Base-by-base conservation (phyloP, 2,329 filamentous ascomycete species). In the Sporothrix inflata region DNA sequence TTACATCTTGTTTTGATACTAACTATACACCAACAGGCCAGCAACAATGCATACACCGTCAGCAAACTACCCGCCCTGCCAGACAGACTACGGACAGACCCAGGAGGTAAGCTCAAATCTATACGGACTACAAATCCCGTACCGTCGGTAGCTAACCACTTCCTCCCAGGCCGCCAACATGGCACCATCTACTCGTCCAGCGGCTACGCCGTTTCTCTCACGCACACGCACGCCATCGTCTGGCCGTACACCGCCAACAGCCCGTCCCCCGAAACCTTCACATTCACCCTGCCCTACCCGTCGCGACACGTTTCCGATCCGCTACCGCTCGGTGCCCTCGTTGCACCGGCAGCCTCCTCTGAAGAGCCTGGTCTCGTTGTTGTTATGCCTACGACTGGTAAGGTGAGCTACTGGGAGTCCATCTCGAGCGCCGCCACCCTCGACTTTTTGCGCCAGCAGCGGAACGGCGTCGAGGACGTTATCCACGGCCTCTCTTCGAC, bases 391-490 rank as follows among this genome's bases (percentile, higher is more conserved):
- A 89, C 88, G 21, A 94, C 87, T 66, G 96, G 96, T 69, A 94
- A 91, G 80, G 89, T 98, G 69, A 91, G 93, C 60, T 98, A 96
- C 81, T 98, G 96, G 94, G 96, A 98, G 80, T 97, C 94, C 51
- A 92, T 98, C 75, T 94, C 95, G 71, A 94, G 90, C 80, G 94
- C 94, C 11, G 92, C 94, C 51, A 94, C 93, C 0, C 86, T 97
- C 71, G 93, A 92, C 74, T 88, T 97, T 53, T 92, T 95, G 78
- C 91, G 92, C 75, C 92, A 97, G 79, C 92, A 93, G 78, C 90
- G 92, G 75, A 91, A 90, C 75, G 93, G 93, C 19, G 89, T 97
- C 19, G 93, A 97, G 78, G 89, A 92, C 61, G 84, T 84, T 2
- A 89, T 97, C 74, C 85, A 88, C 2, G 91, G 92, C 74, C 86